These are phyloP conservation scores for Fusarium subglutinans DNA, from an alignment of 2,329 filamentous ascomycete species.

Conservation along the genomic window DNA sequence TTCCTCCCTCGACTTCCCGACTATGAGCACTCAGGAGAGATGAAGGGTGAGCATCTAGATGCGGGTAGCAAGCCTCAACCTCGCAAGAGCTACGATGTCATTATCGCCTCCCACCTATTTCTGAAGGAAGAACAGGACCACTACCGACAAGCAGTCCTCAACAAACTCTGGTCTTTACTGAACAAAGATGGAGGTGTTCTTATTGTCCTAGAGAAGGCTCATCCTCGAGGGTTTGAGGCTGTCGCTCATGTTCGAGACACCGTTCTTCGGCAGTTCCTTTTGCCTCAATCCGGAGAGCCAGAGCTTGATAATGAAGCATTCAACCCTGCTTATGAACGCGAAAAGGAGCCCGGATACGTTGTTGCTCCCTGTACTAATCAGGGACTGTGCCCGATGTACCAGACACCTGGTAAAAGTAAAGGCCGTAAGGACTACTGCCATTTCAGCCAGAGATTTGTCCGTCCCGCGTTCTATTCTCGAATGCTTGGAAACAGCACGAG, in stretches of 20 bases:
- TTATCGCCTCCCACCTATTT: constrained; percentile 87
- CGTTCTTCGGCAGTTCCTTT: constrained; percentile 78
- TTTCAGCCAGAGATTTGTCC: constrained; percentile 88
- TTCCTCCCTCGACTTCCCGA: constrained; percentile 94
- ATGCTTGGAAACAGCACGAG: constrained; percentile 74
- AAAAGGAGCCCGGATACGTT: constrained; percentile 70
- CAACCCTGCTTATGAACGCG: constrained; percentile 51
- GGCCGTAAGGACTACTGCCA: constrained; percentile 91
- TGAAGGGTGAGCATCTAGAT: constrained; percentile 67
- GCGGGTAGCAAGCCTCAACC: constrained; percentile 63
- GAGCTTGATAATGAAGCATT: constrained; percentile 48
- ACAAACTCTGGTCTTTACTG: constrained; percentile 90
- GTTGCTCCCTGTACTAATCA: constrained; percentile 90
- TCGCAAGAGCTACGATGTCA: constrained; percentile 86
- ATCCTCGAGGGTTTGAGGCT: constrained; percentile 91
- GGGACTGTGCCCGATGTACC: constrained; percentile 87
- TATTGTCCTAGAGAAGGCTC: constrained; percentile 88
- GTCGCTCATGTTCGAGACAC: constrained; percentile 85
- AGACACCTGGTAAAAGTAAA: constrained; percentile 70
- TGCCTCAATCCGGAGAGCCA: constrained; percentile 54
- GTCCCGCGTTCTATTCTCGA: constrained; percentile 82
- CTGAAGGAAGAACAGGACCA: constrained; percentile 80
- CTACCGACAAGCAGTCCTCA: constrained; percentile 78
- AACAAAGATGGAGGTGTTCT: constrained; percentile 87
- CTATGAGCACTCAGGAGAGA: constrained; percentile 73